phyloP scores from a whole-genome alignment of 345 rosid genomes.

The Microthlaspi erraticum region DNA sequence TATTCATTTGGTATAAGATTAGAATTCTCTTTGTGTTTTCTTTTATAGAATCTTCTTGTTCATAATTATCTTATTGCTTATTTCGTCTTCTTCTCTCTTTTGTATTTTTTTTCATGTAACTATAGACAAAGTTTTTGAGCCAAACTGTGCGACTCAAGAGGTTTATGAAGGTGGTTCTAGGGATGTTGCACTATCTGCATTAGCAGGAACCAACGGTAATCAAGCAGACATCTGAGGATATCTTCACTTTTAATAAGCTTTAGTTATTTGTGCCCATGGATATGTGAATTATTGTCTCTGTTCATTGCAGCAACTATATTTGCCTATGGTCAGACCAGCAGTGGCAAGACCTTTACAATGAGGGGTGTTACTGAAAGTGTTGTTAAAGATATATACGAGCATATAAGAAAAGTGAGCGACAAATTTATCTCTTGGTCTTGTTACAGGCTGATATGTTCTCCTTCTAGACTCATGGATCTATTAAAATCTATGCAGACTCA shows the following conservation, averaged over 20 bases:
- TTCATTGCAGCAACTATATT: constrained; percentile 79
- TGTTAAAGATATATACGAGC: constrained; percentile 71
- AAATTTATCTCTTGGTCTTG: constrained; percentile 1
- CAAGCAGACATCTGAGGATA: constrained; percentile 11
- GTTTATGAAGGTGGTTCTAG: constrained; percentile 94
- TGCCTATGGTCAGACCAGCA: constrained; percentile 94
- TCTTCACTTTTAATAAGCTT: background rate
- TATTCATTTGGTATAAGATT: constrained; percentile 65
- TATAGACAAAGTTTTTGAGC: constrained; percentile 83
- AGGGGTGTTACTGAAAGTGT: constrained; percentile 83
- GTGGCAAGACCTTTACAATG: constrained; percentile 96
- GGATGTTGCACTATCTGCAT: constrained; percentile 86
- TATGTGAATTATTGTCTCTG: background rate
- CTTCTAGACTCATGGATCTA: background rate
- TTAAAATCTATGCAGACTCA: constrained; percentile 53
- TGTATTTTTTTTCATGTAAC: constrained; percentile 24
- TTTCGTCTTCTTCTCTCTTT: background rate
- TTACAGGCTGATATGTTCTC: background rate
- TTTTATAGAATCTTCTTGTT: background rate
- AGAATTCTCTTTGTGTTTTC: background rate
- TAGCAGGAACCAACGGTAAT: constrained; percentile 88
- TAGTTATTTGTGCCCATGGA: background rate
- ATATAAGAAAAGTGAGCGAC: constrained; percentile 62
- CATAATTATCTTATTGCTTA: background rate
- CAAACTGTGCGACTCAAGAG: constrained; percentile 59